Conservation (phyloP, 2,329 filamentous ascomycete genomes). For the Sclerotinia nivalis region DNA sequence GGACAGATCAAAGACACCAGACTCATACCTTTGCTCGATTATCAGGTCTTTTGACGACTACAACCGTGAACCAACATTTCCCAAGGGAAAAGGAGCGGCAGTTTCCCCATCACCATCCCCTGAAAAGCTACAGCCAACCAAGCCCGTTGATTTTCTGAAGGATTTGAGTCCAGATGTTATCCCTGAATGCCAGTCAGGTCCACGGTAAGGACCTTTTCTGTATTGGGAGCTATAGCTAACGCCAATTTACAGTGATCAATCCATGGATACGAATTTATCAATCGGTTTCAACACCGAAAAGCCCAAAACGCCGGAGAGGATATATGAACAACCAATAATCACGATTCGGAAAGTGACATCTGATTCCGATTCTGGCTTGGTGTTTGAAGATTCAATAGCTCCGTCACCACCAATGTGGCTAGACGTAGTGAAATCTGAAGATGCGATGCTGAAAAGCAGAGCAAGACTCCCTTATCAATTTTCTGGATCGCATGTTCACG, state of each 20-base stretch:
- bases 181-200: not conserved
- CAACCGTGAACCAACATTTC: not conserved
- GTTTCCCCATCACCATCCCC: slow-evolving; percentile 25
- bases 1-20: slow-evolving; percentile 10
- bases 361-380: not conserved
- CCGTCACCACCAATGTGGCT: slow-evolving; percentile 8
- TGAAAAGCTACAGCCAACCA: slow-evolving; percentile 19
- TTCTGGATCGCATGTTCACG: not conserved
- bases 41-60: slow-evolving; percentile 18
- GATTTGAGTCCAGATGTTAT: slow-evolving; percentile 20
- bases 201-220: not conserved
- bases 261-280: not conserved
- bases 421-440: not conserved
- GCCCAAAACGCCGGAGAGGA: not conserved
- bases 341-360: not conserved
- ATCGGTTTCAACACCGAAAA: not conserved
- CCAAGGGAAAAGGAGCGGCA: not conserved
- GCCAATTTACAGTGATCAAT: not conserved
- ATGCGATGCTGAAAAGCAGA: slow-evolving; percentile 4
- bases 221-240: not conserved
- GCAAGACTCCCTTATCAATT: not conserved
- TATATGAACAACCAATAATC: not conserved
- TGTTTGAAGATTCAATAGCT: slow-evolving; percentile 4
- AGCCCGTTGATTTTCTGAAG: slow-evolving; percentile 27
- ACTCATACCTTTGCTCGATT: slow-evolving; percentile 21